Evolutionary conservation across 208 protist genomes (phyloP), one percentile per base, ranked within the genome.

Genomic region (Wallacemonas sp.): DNA sequence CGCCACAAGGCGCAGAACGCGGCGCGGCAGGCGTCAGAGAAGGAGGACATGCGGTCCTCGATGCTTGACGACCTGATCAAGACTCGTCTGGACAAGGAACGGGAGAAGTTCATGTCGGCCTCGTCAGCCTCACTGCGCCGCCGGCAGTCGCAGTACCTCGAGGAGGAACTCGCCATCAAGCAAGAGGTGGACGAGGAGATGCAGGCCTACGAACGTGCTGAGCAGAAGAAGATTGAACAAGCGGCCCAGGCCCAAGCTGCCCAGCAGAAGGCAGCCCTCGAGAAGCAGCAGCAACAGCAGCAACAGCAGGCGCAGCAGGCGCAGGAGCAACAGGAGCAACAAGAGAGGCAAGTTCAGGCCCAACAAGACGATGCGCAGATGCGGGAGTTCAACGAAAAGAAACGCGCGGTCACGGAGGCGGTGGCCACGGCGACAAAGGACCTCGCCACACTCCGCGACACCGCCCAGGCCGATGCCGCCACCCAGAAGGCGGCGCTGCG

Each of bases 121-220:
- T 50, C 75, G 22, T 69, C 73, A 2, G 62, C 73, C 5, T 70
- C 71, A 2, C 32, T 76, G 64, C 31, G 62, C 29, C 74, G 75
- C 18, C 70, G 70, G 63, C 3, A 32, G 36, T 32, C 64, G 36
- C 45, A 75, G 48, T 87, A 87, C 70, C 65, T 57, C 26, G 76
- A 81, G 36, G 83, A 93, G 67, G 74, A 81, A 57, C 66, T 67
- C 11, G 70, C 68, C 7, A 59, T 83, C 44, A 67, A 73, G 49
- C 79, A 65, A 1, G 81, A 87, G 75, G 74, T 90, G 23, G 81
- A 89, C 18, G 77, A 89, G 55, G 84, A 93, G 64, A 78, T 90
- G 42, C 22, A 44, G 14, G 75, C 79, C 36, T 88, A 85, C 57
- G 79, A 79, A 54, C 39, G 48, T 20, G 69, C 69, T 12, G 70